A percentile compares a stretch with the other conserved stretches of the same genome.
These are phyloP conservation scores for Globisporangium radiosum DNA, from an alignment of 352 stramenopile genomes.

Conservation along the genomic window DNA sequence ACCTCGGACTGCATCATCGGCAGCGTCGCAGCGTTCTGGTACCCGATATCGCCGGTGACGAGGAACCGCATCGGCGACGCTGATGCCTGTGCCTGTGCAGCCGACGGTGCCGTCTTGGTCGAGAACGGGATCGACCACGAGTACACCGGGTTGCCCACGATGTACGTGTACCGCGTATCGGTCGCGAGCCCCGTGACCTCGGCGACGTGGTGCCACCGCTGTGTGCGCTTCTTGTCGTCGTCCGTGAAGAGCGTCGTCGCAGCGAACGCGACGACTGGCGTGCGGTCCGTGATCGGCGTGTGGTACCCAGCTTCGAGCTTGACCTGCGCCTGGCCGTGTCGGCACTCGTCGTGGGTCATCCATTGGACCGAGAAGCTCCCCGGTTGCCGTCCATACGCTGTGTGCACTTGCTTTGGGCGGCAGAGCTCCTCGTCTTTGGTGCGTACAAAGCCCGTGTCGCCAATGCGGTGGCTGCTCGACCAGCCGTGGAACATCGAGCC, in stretches of 20 bases:
- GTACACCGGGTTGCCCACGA: conserved; percentile 69
- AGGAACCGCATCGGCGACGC: conserved; percentile 54
- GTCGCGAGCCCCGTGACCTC: conserved; percentile 51
- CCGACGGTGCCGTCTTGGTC: conserved; percentile 61
- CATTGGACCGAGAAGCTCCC: conserved; percentile 72
- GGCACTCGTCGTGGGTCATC: conserved; percentile 63
- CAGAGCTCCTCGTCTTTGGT: conserved; percentile 40
- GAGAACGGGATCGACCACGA: conserved; percentile 77
- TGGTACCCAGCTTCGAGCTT: conserved; percentile 57
- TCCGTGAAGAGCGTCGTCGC: conserved; percentile 68
- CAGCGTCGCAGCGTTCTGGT: conserved; percentile 83
- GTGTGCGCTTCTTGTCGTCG: conserved; percentile 42
- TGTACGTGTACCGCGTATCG: conserved; percentile 75
- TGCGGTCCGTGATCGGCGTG: conserved; percentile 31
- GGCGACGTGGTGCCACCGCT: conserved; percentile 67
- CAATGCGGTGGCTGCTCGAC: conserved; percentile 59
- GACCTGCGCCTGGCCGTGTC: conserved; percentile 32
- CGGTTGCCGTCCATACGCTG: conserved; percentile 50
- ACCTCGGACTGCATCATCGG: conserved; percentile 87
- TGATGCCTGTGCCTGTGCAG: conserved; percentile 15
- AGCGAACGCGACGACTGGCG: conserved; percentile 30
- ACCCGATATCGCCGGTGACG: conserved; percentile 85
- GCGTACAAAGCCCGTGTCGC: conserved; percentile 38
- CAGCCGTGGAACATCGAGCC: conserved; percentile 75
- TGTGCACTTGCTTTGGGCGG: conserved; percentile 78